A percentile compares a stretch with the other conserved stretches of the same genome.
Evolutionary conservation across 2,329 filamentous ascomycete genomes (phyloP).

Genomic region (Botrytis squamosa): DNA sequence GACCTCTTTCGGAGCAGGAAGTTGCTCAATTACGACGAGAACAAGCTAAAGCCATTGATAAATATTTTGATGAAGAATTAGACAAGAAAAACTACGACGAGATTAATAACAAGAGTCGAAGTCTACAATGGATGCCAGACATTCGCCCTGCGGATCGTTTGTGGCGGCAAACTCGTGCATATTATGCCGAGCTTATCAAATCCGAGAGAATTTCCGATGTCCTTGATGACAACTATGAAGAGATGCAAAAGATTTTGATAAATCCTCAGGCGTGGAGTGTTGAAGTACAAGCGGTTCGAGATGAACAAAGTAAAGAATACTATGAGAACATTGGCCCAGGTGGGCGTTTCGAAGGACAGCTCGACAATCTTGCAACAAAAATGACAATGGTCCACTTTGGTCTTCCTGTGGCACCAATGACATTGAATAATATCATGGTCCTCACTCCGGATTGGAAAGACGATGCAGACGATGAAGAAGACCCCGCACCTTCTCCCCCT

Average conservation of each 20-base stretch:
- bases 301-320: slow-evolving; percentile 13
- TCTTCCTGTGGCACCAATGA: slow-evolving; percentile 35
- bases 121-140: slow-evolving; percentile 18
- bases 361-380: slow-evolving; percentile 36
- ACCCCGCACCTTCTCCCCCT: slow-evolving; percentile 22
- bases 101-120: slow-evolving; percentile 2
- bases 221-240: slow-evolving; percentile 15
- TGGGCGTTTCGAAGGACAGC: slow-evolving; percentile 14
- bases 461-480: slow-evolving; percentile 27
- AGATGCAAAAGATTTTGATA: slow-evolving; percentile 11
- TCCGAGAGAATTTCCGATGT: background rate
- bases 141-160: background rate
- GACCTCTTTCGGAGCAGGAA: background rate
- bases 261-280: slow-evolving; percentile 9
- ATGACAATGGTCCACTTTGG: slow-evolving; percentile 38
- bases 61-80: slow-evolving; percentile 20
- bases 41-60: slow-evolving; percentile 20
- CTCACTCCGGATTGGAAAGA: slow-evolving; percentile 16
- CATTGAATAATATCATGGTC: slow-evolving; percentile 31
- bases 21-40: slow-evolving; percentile 2
- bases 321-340: slow-evolving; percentile 7
- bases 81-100: slow-evolving; percentile 15
- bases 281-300: slow-evolving; percentile 3
- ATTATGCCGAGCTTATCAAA: slow-evolving; percentile 6
- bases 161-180: slow-evolving; percentile 2